Evolutionary conservation across 2,329 filamentous ascomycete genomes (phyloP).

Genomic region (Nothopassalora personata): DNA sequence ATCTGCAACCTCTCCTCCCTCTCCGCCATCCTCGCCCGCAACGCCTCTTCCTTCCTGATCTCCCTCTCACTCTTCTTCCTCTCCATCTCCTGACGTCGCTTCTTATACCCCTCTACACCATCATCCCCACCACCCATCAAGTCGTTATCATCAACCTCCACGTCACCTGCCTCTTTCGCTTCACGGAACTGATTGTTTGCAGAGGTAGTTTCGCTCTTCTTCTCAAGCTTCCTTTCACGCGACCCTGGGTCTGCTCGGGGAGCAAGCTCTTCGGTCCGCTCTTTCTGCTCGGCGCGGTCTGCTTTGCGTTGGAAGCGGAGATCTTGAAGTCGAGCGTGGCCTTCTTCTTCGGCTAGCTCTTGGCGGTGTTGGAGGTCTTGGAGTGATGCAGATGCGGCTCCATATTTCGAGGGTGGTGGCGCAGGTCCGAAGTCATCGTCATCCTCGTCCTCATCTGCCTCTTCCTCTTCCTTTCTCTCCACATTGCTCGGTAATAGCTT

Average conservation of each 20-base stretch:
- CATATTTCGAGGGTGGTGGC: conserved; percentile 42
- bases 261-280: conserved; percentile 70
- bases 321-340: conserved; percentile 42
- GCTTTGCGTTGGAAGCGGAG: conserved; percentile 57
- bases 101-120: conserved; percentile 61
- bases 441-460: conserved; percentile 50
- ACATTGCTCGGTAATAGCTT: neutral
- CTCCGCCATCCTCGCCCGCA: conserved; percentile 69
- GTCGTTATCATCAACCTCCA: conserved; percentile 65
- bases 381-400: conserved; percentile 61
- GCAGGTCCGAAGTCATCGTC: conserved; percentile 55
- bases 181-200: conserved; percentile 69
- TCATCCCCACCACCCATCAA: conserved; percentile 67
- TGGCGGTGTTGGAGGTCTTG: conserved; percentile 64
- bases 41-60: conserved; percentile 72
- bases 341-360: conserved; percentile 50
- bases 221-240: conserved; percentile 79
- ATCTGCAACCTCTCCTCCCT: conserved; percentile 68
- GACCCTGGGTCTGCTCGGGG: conserved; percentile 80
- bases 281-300: conserved; percentile 63
- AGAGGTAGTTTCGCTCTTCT: conserved; percentile 66
- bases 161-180: conserved; percentile 56
- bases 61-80: conserved; percentile 79
- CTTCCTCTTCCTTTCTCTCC: conserved; percentile 32
- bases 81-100: conserved; percentile 59